Base-by-base conservation (phyloP, 176 grass and related monocot genomes). In the Hyparrhenia diplandra region DNA sequence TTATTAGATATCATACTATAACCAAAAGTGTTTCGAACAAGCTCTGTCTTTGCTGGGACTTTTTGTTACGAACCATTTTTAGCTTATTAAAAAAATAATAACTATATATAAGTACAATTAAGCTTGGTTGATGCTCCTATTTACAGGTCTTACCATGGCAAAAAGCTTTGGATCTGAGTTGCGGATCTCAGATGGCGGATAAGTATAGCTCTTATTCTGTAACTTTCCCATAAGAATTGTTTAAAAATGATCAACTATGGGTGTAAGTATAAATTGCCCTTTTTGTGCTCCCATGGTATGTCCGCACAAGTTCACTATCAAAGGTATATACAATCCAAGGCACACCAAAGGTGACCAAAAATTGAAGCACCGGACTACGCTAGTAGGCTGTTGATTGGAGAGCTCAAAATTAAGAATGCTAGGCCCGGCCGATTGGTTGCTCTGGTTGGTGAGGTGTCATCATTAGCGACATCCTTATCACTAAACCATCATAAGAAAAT, bases 381-480 rank as follows among this genome's bases (percentile, higher is more conserved):
- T 45, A 10, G 62, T 63, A 41, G 42, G 20, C 13, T 58, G 72
- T 34, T 78, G 67, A 78, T 67, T 72, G 73, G 78, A 27, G 43
- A 40, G 17, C 12, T 17, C 21, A 46, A 46, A 46, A 67, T 73
- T 73, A 66, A 81, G 65, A 82, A 71, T 77, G 28, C 12, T 67
- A 67, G 60, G 2, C 36, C 29, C 66, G 73, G n/a, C n/a, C n/a
- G n/a, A 59, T 82, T 82, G 73, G 83, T 45, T 82, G 78, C 73
- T 68, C 30, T 89, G 83, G 83, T 73, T 73, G 83, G 78, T 82
- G 67, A 82, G 39, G 58, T 46, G 88, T 85, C 83, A 67, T 40
- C 87, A 73, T 66, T 40, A 47, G 59, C 66, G 9, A 37, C 66
- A 85, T 85, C 83, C 64, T 80, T 71, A 73, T 89, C 83, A 64